phyloP scores from a whole-genome alignment of 495 filamentous ascomycete species.

The Letharia columbiana region DNA sequence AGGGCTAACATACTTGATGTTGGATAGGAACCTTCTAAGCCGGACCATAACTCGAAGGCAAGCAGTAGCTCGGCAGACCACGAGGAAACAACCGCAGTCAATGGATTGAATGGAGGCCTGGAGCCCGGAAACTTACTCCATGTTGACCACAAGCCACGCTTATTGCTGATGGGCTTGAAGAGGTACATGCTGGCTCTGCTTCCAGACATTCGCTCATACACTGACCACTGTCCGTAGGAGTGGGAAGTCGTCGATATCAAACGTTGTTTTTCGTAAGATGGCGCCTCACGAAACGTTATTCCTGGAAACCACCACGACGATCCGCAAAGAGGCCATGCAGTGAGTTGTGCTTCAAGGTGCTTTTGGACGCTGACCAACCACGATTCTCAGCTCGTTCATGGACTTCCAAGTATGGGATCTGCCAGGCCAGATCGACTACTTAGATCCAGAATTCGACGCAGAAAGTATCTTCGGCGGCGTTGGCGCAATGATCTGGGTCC shows the following conservation, averaged over 20 bases:
- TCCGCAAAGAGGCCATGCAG: constrained; percentile 90
- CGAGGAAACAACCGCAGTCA: background rate
- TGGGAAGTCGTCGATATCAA: constrained; percentile 95
- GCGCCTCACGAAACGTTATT: constrained; percentile 91
- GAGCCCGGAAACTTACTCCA: constrained; percentile 4
- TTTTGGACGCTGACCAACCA: background rate
- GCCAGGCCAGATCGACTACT: constrained; percentile 83
- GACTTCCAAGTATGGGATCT: constrained; percentile 98
- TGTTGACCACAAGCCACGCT: constrained; percentile 59
- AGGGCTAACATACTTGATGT: background rate
- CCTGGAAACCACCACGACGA: constrained; percentile 83
- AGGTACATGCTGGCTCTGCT: constrained; percentile 48
- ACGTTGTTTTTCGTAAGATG: constrained; percentile 96
- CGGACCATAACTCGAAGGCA: background rate
- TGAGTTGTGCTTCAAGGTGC: constrained; percentile 35
- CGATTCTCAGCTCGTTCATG: constrained; percentile 73
- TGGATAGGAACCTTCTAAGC: background rate
- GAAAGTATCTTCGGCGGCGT: constrained; percentile 89
- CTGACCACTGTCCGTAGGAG: constrained; percentile 49
- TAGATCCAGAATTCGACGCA: constrained; percentile 76
- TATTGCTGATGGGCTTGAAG: constrained; percentile 91
- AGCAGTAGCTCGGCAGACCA: background rate
- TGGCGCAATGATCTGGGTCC: constrained; percentile 94
- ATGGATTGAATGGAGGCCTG: background rate
- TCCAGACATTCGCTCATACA: background rate